Base-by-base conservation (phyloP, 257 asterid species). In the Perilla frutescens region DNA sequence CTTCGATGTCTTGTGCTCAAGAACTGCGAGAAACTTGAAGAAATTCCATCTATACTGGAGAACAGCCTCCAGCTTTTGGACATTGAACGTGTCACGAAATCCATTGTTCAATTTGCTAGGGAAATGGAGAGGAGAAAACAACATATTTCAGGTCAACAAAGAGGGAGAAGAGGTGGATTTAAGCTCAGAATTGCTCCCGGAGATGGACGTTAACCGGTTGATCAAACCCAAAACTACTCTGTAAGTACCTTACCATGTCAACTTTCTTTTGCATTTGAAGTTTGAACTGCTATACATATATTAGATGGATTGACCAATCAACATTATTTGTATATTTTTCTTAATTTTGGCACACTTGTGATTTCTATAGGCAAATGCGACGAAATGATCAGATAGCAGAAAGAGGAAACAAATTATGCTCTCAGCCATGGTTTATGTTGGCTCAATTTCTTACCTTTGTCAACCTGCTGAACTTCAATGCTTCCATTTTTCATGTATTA, bases 51-150 rank as follows among this genome's bases (percentile, higher is more conserved):
- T 32, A 56, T 47, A 65, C 44, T 70, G 53, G 50, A 41, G 71
- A 71, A 67, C 12, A 76, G 65, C 55, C 83, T 84, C 50, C 71
- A 76, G 62, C 44, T 39, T 10, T 68, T 77, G 76, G 80, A 79
- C 26, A 60, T 76, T 37, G 65, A 57, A 55, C 69, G 79, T 36
- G 80, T 60, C 39, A 15, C 58, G 8, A 12, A 1, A 31, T 66
- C 61, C 0, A 51, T 76, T 1, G 75, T 75, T 59, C 40, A 3
- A 14, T 64, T 51, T n/a, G 66, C 78, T 1, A 31, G 15, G 72
- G 5, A 10, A 4, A 62, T 62, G 56, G 66, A 64, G 26, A 3
- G 0, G 8, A 62, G 40, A 5, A 73, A 43, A 6, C 72, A 63
- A 63, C 49, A 36, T 14, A 29, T 40, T 12, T 62, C 65, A 8